Evolutionary conservation across 805 yeast genomes (phyloP).

Genomic region (Yarrowia sp.): DNA sequence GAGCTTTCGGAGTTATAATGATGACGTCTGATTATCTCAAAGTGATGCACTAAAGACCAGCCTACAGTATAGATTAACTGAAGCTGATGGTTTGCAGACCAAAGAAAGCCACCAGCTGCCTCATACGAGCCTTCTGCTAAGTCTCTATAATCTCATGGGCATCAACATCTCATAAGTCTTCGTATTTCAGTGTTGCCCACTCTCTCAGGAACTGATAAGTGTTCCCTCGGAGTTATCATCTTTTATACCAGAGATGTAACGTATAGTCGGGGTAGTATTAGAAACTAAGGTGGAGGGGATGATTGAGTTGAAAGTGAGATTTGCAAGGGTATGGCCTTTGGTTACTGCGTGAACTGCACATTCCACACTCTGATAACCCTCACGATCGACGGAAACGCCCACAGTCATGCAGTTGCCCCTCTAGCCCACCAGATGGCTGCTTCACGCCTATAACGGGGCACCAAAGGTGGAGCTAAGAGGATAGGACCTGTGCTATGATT

Average conservation of each 20-base stretch:
- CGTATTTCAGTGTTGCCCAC: background rate
- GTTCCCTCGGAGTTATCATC: slow-evolving; percentile 1
- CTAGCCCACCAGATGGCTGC: background rate
- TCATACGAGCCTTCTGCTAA: background rate
- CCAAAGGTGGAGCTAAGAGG: background rate
- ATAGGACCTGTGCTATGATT: background rate
- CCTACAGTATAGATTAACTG: no score
- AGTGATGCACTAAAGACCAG: no score
- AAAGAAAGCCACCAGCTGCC: background rate
- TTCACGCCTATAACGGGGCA: background rate
- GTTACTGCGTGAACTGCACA: no score
- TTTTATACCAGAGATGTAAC: background rate
- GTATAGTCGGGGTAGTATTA: background rate
- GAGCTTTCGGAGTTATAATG: no score
- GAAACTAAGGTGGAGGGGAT: no score
- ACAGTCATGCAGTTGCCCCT: background rate
- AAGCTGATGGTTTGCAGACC: background rate
- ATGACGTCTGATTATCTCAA: no score
- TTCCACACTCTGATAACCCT: no score
- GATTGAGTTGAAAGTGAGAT: no score
- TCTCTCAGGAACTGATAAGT: background rate
- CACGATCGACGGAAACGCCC: no score
- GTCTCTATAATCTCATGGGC: background rate
- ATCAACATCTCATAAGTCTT: background rate
- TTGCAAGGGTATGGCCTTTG: no score